phyloP scores from a whole-genome alignment of 2,329 filamentous ascomycete genomes.

The Neofusicoccum kwambonambiense region DNA sequence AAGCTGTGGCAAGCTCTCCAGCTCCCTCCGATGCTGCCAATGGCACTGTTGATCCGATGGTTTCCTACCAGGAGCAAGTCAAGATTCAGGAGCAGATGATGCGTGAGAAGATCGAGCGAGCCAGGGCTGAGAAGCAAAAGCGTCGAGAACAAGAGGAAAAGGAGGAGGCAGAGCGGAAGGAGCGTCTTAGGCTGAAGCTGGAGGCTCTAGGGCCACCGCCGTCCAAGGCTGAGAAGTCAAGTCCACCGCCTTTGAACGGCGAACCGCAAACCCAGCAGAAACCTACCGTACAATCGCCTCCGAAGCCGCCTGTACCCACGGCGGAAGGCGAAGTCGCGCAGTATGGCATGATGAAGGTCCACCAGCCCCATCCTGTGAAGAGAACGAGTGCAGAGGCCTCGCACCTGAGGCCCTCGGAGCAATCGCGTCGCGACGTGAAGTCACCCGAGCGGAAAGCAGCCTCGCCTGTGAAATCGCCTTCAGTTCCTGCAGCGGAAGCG shows the following conservation, averaged over 20 bases:
- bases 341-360: constrained; percentile 63
- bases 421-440: not conserved
- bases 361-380: constrained; percentile 54
- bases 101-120: constrained; percentile 67
- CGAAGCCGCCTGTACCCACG: constrained; percentile 58
- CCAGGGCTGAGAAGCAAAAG: constrained; percentile 67
- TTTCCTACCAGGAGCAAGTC: constrained; percentile 59
- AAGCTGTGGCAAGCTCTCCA: constrained; percentile 32
- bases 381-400: constrained; percentile 24
- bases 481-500: not conserved
- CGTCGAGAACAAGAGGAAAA: constrained; percentile 61
- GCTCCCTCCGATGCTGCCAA: constrained; percentile 27
- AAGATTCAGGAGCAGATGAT: constrained; percentile 68
- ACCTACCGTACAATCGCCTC: constrained; percentile 38
- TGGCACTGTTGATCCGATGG: constrained; percentile 33
- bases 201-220: constrained; percentile 65
- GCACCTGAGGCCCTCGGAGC: constrained; percentile 1
- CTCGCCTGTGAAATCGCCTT: constrained; percentile 3
- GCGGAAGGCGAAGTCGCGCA: constrained; percentile 58
- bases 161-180: constrained; percentile 70
- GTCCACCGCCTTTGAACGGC: not conserved
- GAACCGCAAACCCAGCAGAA: constrained; percentile 35
- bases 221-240: constrained; percentile 24
- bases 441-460: constrained; percentile 11
- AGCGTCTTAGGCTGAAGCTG: constrained; percentile 70